Evolutionary conservation across 495 filamentous ascomycete genomes (phyloP), one percentile per base, ranked within the genome.

Genomic region (Penicillium daleae): DNA sequence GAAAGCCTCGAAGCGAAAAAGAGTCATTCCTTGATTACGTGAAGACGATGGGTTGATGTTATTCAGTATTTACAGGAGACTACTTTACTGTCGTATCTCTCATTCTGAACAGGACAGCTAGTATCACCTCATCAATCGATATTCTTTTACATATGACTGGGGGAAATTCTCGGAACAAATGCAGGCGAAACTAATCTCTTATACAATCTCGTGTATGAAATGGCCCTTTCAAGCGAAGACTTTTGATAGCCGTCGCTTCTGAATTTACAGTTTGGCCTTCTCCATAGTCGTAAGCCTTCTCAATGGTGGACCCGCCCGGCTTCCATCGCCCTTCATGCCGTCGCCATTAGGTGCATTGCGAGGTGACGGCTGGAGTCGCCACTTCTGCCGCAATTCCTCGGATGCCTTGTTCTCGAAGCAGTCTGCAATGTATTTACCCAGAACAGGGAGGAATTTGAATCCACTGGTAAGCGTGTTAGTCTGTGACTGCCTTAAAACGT

Each of bases 381-480:
- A 92, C 67, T 88, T 88, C 42, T 81, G 70, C 22, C 72, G 69
- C 46, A 90, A 82, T 59, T 79, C 77, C 10, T 70, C 69, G 0
- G 83, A 78, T 5, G 78, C 79, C 17, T 76, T 72, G 6, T 79
- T 72, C 64, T 80, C 71, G 39, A 92, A 77, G 54, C 83, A 82
- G 62, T 90, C 86, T 3, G 85, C 85, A 40, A 93, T 83, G 66
- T 85, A 85, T 46, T 87, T 85, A 6, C 92, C 92, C 8, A 95
- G 70, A 15, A 93, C 83, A 0, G 92, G 92, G 61, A 93, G 66
- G 66, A 94, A 95, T 70, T 95, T 94, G 76, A 90, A 95, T 1
- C 76, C 92, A 74, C 74, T 76, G 33, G 7, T n/a, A 22, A 0
- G 27, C 2, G 3, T 2, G 35, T 69, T 56, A 68, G 63, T 56